phyloP scores from a whole-genome alignment of 495 filamentous ascomycete species.

The Daldinia bambusicola region DNA sequence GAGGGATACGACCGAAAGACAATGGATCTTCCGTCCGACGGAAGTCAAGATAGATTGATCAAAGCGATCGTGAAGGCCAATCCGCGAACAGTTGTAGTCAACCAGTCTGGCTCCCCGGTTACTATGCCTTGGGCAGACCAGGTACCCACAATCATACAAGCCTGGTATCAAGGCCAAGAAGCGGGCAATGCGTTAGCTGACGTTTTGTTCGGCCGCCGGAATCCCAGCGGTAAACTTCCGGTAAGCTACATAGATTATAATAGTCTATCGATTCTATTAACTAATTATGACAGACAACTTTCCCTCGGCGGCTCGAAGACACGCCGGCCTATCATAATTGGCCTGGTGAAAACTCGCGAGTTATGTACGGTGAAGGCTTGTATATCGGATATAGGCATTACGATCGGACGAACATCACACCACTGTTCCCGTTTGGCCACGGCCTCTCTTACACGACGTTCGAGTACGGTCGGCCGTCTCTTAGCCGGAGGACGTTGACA shows the following conservation, averaged over 20 bases:
- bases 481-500: constrained; percentile 60
- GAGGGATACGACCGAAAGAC: constrained; percentile 86
- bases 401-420: constrained; percentile 71
- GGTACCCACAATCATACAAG: constrained; percentile 76
- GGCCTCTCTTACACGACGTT: constrained; percentile 87
- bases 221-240: constrained; percentile 88
- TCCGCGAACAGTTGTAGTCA: constrained; percentile 78
- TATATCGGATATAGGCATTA: constrained; percentile 89
- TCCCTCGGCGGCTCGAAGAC: constrained; percentile 78
- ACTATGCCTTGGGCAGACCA: constrained; percentile 82
- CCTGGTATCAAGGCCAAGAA: constrained; percentile 88
- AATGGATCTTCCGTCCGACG: constrained; percentile 79
- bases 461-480: constrained; percentile 68
- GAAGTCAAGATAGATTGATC: constrained; percentile 79
- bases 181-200: constrained; percentile 87
- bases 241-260: constrained; percentile 46
- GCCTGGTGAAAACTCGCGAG: constrained; percentile 79
- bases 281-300: constrained; percentile 63
- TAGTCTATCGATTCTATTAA: background rate
- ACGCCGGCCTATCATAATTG: constrained; percentile 87
- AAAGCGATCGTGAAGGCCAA: constrained; percentile 75
- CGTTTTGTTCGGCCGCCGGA: constrained; percentile 83
- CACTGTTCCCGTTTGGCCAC: constrained; percentile 83
- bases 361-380: constrained; percentile 85
- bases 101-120: constrained; percentile 86